phyloP scores from a whole-genome alignment of 2,329 filamentous ascomycete species.

The Stagonosporopsis vannaccii region DNA sequence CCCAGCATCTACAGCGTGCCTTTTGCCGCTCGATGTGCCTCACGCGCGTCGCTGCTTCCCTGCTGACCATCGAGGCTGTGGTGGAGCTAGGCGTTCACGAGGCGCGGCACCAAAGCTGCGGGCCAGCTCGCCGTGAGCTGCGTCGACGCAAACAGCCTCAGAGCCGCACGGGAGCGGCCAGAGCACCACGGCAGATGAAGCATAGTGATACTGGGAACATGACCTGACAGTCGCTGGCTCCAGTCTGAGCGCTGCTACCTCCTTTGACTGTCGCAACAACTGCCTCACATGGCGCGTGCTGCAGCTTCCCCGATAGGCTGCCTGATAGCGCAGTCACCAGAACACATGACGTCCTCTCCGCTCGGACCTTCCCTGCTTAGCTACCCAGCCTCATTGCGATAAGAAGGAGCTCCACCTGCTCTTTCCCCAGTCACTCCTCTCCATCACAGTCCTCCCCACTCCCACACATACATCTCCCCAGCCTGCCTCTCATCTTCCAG shows the following conservation, averaged over 20 bases:
- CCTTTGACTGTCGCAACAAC: neutral
- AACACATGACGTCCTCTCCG: neutral
- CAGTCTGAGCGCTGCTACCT: too few relatives aligned
- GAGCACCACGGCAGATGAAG: neutral
- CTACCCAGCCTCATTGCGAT: constrained; percentile 18
- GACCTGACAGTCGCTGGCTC: neutral
- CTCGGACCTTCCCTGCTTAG: neutral
- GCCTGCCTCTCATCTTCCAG: constrained; percentile 38
- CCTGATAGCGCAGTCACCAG: neutral
- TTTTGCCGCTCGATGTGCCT: constrained; percentile 14
- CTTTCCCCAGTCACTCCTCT: constrained; percentile 32
- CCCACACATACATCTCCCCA: constrained; percentile 10
- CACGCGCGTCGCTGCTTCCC: constrained; percentile 24
- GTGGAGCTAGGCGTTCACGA: constrained; percentile 24
- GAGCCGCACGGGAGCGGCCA: neutral
- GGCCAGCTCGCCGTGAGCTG: neutral
- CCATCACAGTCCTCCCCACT: constrained; percentile 33
- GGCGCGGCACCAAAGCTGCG: constrained; percentile 17
- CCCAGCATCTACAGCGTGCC: constrained; percentile 4
- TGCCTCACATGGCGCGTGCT: constrained; percentile 7
- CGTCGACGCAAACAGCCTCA: neutral
- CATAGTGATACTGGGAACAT: neutral
- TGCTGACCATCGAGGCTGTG: constrained; percentile 20
- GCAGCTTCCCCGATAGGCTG: constrained; percentile 8
- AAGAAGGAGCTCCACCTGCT: constrained; percentile 43